A percentile compares a stretch with the other conserved stretches of the same genome.
Conservation (phyloP, 2,329 filamentous ascomycete species). For the Exophiala xenobiotica region DNA sequence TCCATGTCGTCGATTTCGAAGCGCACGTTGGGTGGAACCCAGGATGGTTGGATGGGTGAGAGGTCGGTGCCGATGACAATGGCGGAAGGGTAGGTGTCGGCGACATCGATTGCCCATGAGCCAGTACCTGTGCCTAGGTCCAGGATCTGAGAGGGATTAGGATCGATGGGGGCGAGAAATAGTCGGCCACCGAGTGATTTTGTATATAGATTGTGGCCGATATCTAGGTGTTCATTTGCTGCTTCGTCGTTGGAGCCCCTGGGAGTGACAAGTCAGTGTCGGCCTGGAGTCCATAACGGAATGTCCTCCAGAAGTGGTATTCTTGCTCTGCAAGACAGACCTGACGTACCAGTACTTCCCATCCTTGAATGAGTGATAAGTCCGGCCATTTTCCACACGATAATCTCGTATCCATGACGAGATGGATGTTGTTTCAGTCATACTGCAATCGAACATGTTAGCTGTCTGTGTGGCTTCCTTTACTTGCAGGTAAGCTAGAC, state of each 20-base stretch:
- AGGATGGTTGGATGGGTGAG: slow-evolving; percentile 31
- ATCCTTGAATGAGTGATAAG: slow-evolving; percentile 26
- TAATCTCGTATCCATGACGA: slow-evolving; percentile 24
- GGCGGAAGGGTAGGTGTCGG: slow-evolving; percentile 35
- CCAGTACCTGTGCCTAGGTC: slow-evolving; percentile 25
- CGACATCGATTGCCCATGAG: slow-evolving; percentile 29
- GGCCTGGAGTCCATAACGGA: neutral
- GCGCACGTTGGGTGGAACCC: slow-evolving; percentile 56
- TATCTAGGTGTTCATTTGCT: slow-evolving; percentile 40
- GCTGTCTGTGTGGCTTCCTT: neutral
- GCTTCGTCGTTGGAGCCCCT: slow-evolving; percentile 42
- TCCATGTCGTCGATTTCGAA: slow-evolving; percentile 61
- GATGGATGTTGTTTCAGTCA: slow-evolving; percentile 23
- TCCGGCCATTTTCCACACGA: slow-evolving; percentile 26
- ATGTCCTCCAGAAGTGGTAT: too few species aligned
- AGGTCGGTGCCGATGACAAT: slow-evolving; percentile 31
- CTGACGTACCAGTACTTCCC: slow-evolving; percentile 26
- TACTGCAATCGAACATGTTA: slow-evolving; percentile 1
- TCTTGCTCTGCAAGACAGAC: too few species aligned
- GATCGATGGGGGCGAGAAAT: slow-evolving; percentile 40
- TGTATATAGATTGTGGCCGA: slow-evolving; percentile 29
- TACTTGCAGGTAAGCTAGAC: neutral
- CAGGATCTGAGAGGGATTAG: slow-evolving; percentile 35
- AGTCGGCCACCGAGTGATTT: slow-evolving; percentile 38
- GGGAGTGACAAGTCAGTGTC: neutral